Percentiles rank a stretch among this genome's conserved stretches.
These are phyloP conservation scores for Daedaleopsis nitida DNA, from an alignment of 768 basidiomycete species.

Conservation along the genomic window DNA sequence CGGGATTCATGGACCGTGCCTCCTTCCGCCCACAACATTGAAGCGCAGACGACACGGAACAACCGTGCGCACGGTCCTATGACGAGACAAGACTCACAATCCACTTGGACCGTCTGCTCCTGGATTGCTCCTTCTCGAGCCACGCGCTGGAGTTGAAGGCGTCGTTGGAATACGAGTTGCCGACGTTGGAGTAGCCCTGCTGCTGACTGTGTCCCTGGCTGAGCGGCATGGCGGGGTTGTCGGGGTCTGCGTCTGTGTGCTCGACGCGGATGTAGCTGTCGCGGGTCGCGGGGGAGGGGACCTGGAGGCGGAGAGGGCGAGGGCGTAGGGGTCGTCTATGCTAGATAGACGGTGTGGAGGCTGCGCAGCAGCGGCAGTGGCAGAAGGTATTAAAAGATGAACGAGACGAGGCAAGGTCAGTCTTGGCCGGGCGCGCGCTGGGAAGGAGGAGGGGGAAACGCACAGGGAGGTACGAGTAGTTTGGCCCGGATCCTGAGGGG, in stretches of 20 bases:
- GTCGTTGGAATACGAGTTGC: conserved; percentile 25
- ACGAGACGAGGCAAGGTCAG: no score
- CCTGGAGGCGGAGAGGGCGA: conserved; percentile 25
- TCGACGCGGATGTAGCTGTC: conserved; percentile 25
- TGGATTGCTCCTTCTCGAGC: conserved; percentile 40
- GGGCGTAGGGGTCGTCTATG: conserved; percentile 38
- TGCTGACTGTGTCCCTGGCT: conserved; percentile 20
- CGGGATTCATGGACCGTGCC: no score
- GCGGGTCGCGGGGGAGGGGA: conserved; percentile 9
- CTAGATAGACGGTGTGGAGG: conserved; percentile 35
- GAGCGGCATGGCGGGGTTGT: conserved; percentile 23
- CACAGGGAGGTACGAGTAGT: background rate
- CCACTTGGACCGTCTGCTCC: conserved; percentile 44
- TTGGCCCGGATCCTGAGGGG: no score
- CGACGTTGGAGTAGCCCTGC: conserved; percentile 36
- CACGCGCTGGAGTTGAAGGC: conserved; percentile 38
- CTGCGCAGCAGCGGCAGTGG: conserved; percentile 32
- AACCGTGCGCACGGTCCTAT: background rate
- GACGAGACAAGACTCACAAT: conserved; percentile 47
- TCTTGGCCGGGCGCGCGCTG: background rate
- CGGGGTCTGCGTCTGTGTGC: conserved; percentile 16
- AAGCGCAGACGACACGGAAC: background rate
- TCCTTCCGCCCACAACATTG: no score
- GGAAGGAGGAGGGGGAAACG: background rate
- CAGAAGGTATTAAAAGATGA: background rate